A percentile compares a stretch with the other conserved stretches of the same genome.
phyloP scores from a whole-genome alignment of 257 asterid genomes.

The Penstemon newberryi region DNA sequence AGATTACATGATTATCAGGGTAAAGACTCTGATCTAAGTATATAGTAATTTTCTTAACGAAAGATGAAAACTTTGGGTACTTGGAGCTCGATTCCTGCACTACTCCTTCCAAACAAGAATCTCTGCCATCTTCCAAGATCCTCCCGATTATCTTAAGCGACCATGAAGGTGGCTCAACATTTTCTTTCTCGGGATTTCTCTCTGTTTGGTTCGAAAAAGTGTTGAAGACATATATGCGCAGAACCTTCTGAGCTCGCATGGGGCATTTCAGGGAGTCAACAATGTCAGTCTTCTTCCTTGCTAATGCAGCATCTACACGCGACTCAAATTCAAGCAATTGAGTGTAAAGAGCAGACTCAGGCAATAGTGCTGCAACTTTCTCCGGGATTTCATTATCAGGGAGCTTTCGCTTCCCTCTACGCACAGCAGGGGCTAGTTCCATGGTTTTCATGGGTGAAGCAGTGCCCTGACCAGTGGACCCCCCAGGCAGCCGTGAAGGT shows the following conservation, averaged over 20 bases:
- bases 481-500: constrained; percentile 71
- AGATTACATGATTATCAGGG: constrained; percentile 79
- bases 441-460: constrained; percentile 86
- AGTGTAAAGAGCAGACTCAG: constrained; percentile 79
- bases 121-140: constrained; percentile 63
- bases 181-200: constrained; percentile 34
- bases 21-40: constrained; percentile 83
- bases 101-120: constrained; percentile 43
- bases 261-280: constrained; percentile 25
- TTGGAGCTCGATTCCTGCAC: constrained; percentile 32
- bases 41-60: constrained; percentile 76
- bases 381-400: constrained; percentile 63
- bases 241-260: constrained; percentile 24
- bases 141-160: constrained; percentile 72
- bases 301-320: constrained; percentile 66
- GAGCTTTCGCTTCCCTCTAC: constrained; percentile 63
- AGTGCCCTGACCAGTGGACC: constrained; percentile 59
- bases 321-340: constrained; percentile 76
- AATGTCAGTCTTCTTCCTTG: constrained; percentile 65
- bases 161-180: constrained; percentile 72
- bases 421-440: constrained; percentile 85
- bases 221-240: constrained; percentile 24
- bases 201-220: constrained; percentile 40
- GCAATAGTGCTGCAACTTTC: constrained; percentile 60
- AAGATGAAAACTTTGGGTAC: constrained; percentile 69